Conservation (phyloP, 2,329 filamentous ascomycete species). For the Alternaria alternata region DNA sequence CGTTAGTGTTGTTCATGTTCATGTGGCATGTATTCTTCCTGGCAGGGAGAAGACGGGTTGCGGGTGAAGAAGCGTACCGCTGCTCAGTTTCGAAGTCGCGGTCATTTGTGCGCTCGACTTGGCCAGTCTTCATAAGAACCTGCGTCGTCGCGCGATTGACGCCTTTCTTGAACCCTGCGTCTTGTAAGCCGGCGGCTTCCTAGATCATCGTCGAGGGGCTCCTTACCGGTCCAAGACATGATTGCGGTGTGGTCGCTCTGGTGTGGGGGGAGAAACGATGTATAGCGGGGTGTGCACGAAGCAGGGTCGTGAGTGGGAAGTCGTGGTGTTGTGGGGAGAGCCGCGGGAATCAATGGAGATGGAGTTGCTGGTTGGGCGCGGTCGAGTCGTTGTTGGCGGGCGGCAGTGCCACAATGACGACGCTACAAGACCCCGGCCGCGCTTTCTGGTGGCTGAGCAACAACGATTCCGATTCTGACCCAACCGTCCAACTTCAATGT, state of each 20-base stretch:
- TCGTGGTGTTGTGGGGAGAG: constrained; percentile 8
- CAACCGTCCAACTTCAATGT: constrained; percentile 29
- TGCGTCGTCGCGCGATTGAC: constrained; percentile 98
- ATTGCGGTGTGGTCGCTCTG: constrained; percentile 25
- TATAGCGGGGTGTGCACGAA: background rate
- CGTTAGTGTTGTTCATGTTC: constrained; percentile 7
- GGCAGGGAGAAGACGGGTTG: background rate
- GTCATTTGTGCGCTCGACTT: constrained; percentile 98
- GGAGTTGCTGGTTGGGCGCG: constrained; percentile 21
- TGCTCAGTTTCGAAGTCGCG: constrained; percentile 99
- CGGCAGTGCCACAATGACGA: constrained; percentile 43
- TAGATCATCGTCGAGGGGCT: constrained; percentile 15
- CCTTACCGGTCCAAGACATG: constrained; percentile 67
- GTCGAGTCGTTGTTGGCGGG: constrained; percentile 21
- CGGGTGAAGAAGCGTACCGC: constrained; percentile 62
- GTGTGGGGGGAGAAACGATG: background rate
- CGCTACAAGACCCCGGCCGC: constrained; percentile 23
- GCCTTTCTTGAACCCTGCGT: constrained; percentile 87
- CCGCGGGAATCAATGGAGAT: constrained; percentile 13
- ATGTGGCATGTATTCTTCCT: background rate
- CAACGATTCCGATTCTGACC: constrained; percentile 8
- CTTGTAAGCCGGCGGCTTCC: constrained; percentile 31
- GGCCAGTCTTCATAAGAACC: constrained; percentile 99
- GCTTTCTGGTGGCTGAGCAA: constrained; percentile 25
- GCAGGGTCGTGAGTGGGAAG: background rate